phyloP scores from a whole-genome alignment of 2,329 filamentous ascomycete species.

The Phialemonium atrogriseum region DNA sequence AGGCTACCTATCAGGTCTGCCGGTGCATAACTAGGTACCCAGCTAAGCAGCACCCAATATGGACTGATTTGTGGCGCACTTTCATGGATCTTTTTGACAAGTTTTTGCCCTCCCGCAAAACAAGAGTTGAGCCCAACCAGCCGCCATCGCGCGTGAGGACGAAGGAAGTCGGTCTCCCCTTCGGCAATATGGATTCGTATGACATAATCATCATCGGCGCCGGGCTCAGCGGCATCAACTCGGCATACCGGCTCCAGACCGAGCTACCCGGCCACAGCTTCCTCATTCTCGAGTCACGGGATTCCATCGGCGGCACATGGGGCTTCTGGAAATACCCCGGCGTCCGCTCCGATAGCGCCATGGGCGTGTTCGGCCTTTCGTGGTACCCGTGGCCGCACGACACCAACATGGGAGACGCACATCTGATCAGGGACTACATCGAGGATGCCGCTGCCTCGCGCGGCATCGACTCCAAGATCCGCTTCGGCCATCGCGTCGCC shows the following conservation, averaged over 20 bases:
- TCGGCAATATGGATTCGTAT: too few relatives aligned
- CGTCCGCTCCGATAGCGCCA: constrained; percentile 57
- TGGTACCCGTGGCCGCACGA: constrained; percentile 63
- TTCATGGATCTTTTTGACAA: too few relatives aligned
- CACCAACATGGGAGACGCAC: constrained; percentile 42
- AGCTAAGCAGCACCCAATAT: too few relatives aligned
- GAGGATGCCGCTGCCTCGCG: constrained; percentile 38
- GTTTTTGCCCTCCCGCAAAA: too few relatives aligned
- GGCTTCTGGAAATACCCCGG: constrained; percentile 70
- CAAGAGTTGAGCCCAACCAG: too few relatives aligned
- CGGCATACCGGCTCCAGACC: constrained; percentile 57
- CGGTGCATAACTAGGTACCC: too few relatives aligned
- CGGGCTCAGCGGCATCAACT: constrained; percentile 67
- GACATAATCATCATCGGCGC: constrained; percentile 62
- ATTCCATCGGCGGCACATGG: constrained; percentile 68
- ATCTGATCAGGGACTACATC: constrained; percentile 46
- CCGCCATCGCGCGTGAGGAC: too few relatives aligned
- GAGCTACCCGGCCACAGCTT: constrained; percentile 48
- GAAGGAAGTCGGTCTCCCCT: too few relatives aligned
- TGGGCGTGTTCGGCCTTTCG: constrained; percentile 55
- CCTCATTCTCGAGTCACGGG: constrained; percentile 59
- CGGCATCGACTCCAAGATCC: constrained; percentile 47
- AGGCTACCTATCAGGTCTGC: too few relatives aligned
- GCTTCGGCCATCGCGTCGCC: constrained; percentile 38
- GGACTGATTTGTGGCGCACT: too few relatives aligned